Conservation (phyloP, 2,329 filamentous ascomycete species). For the Drechslera avenae region DNA sequence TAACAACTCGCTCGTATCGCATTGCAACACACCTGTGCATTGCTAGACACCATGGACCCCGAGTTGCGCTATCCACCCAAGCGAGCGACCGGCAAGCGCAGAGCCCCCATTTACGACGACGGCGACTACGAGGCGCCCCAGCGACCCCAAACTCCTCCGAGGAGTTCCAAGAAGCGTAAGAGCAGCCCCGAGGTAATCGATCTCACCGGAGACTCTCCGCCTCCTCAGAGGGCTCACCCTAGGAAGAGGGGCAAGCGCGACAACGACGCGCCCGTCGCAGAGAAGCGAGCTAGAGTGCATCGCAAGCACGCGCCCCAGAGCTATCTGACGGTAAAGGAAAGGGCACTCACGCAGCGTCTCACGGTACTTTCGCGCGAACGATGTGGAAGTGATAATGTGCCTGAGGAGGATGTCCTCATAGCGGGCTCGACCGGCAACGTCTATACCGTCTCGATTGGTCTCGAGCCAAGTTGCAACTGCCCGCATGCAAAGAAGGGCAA, state of each 20-base stretch:
- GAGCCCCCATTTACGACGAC: slow-evolving; percentile 16
- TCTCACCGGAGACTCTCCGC: slow-evolving; percentile 14
- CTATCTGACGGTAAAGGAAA: slow-evolving; percentile 55
- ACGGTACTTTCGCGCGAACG: slow-evolving; percentile 61
- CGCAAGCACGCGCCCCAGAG: slow-evolving; percentile 51
- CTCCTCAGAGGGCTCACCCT: slow-evolving; percentile 16
- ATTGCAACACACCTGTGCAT: too few relatives aligned
- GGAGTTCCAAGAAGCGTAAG: slow-evolving; percentile 11
- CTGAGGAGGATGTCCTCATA: slow-evolving; percentile 61
- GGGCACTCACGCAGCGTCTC: slow-evolving; percentile 61
- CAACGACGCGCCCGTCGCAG: slow-evolving; percentile 22
- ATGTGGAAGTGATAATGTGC: slow-evolving; percentile 51
- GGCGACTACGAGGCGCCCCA: slow-evolving; percentile 9
- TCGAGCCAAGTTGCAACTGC: slow-evolving; percentile 60
- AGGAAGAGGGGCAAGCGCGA: slow-evolving; percentile 27
- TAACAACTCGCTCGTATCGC: too few relatives aligned
- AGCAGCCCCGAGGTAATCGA: slow-evolving; percentile 10
- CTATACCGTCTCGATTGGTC: slow-evolving; percentile 61
- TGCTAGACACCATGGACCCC: slow-evolving; percentile 1
- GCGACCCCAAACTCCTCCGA: slow-evolving; percentile 7
- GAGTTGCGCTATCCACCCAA: neutral
- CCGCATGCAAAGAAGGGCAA: slow-evolving; percentile 61
- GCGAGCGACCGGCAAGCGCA: slow-evolving; percentile 30
- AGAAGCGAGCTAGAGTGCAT: slow-evolving; percentile 42
- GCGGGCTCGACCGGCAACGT: slow-evolving; percentile 67